Base-by-base conservation (phyloP, 179 eudicot species). In the Heliamphora pulchella region DNA sequence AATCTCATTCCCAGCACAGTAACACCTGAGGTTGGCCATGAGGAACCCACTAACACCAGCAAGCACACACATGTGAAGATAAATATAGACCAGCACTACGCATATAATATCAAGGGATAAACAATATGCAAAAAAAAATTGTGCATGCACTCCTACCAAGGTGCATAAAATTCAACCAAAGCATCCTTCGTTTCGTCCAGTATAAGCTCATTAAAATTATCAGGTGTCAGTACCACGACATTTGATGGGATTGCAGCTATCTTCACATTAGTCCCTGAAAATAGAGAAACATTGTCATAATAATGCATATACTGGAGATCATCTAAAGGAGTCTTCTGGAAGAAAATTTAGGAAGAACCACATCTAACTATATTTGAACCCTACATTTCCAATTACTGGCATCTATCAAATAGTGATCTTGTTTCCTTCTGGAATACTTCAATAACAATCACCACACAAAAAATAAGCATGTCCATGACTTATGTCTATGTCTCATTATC, bases 101-200 rank as follows among this genome's bases (percentile, higher is more conserved):
- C 39, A 46, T 14, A 46, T 15, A 69, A 43, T 17, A 69, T 46
- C 20, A 13, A 14, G 20, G 53, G 20, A 15, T 43, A 4, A 69
- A 79, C 22, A 75, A 75, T 13, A 67, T 13, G 15, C 11, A n/a
- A 18, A 55, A 2, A n/a, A 77, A 22, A 55, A 44, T n/a, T 17
- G 20, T 55, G 43, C 81, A 31, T 64, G 67, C 64, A 76, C 53
- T 66, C 90, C 80, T 82, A 94, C 98, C 98, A 94, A 70, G 98
- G 97, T 74, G 98, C 98, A 84, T 94, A 94, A 80, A 92, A 96
- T 84, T 96, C 99, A 81, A 94, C 99, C 58, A 96, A 86, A 72
- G 91, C 98, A 84, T 96, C 87, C 82, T 96, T 94, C 17, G 89
- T 87, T 80, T 88, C 87, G 88, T 96, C 94, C 85, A 92, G 80